Evolutionary conservation across 2,329 filamentous ascomycete species (phyloP).

Genomic region (Fusarium nygamai): DNA sequence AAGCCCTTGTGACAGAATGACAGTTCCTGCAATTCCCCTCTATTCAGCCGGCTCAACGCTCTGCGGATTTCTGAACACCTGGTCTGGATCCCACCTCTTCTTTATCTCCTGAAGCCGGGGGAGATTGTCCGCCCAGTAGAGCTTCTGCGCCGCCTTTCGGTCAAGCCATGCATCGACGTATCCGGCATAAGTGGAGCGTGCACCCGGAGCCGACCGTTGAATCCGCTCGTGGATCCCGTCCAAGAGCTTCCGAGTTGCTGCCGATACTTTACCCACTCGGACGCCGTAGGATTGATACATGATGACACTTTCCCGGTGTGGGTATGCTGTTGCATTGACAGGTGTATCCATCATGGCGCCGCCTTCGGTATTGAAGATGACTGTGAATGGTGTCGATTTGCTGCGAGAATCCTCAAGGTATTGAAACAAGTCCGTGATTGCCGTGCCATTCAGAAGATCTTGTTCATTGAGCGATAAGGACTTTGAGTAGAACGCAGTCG

Average conservation of each 20-base stretch:
- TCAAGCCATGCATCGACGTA: constrained; percentile 66
- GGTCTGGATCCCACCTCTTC: constrained; percentile 47
- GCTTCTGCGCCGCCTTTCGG: constrained; percentile 47
- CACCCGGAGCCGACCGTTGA: constrained; percentile 40
- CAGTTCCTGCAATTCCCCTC: constrained; percentile 38
- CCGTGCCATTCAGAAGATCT: constrained; percentile 57
- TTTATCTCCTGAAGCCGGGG: constrained; percentile 49
- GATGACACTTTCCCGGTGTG: constrained; percentile 71
- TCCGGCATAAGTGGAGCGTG: constrained; percentile 67
- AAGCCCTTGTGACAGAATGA: constrained; percentile 6
- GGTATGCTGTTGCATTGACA: constrained; percentile 66
- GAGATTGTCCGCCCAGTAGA: constrained; percentile 53
- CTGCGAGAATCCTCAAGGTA: constrained; percentile 61
- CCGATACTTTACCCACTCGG: constrained; percentile 56
- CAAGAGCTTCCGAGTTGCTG: constrained; percentile 61
- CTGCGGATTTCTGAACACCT: constrained; percentile 55
- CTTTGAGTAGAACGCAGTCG: constrained; percentile 65
- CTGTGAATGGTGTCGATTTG: constrained; percentile 66
- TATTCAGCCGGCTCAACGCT: constrained; percentile 48
- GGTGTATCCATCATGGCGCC: constrained; percentile 68
- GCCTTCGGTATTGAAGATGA: constrained; percentile 70
- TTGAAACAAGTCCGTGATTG: constrained; percentile 61
- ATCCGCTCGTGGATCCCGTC: constrained; percentile 60
- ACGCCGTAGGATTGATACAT: constrained; percentile 72
- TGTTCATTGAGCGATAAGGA: constrained; percentile 63